Base-by-base conservation (phyloP, 352 stramenopile genomes). In the Phytophthora vignae region DNA sequence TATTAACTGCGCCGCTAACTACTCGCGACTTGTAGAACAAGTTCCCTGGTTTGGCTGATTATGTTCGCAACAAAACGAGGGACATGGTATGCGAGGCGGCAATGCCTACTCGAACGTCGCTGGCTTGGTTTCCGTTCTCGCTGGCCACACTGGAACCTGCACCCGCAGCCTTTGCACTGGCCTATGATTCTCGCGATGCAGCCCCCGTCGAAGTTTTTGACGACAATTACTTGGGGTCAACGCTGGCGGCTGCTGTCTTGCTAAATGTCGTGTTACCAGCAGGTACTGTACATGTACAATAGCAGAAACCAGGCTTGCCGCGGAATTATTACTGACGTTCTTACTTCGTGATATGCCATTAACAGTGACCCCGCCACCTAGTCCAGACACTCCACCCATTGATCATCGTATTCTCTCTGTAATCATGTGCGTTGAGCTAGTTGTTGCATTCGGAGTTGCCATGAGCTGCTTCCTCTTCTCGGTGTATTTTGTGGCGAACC, bases 401-500 rank as follows among this genome's bases (percentile, higher is more conserved):
- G 87, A 96, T 60, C 90, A 94, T 64, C 84, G 81, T 56, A 92
- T 93, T 73, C 77, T 96, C 53, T 90, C 89, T 11, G 77, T 93
- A 36, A 92, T 96, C 72, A 96, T 96, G 90, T 93, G 84, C 63
- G 79, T 96, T 44, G 90, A 96, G 55, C 73, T 96, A 21, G 79
- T 95, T 15, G 90, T 96, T 38, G 90, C 90, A 17, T 93, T 96
- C 49, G 85, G 71, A 38, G 90, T 96, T 11, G 90, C 90, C 15
- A 77, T 96, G 52, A 82, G 86, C 11, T 96, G 90, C 58, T 88
- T 96, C 38, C 76, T 95, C 31, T 93, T 96, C 64, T 96, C 90
- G 1, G 87, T 96, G 10, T 96, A 96, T 67, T 96, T 96, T 72
- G 88, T 96, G 31, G 89, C 80, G 4, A 96, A 95, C 74, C 90